Conservation (phyloP, 2,329 filamentous ascomycete genomes). For the Xylariaceae sp. region DNA sequence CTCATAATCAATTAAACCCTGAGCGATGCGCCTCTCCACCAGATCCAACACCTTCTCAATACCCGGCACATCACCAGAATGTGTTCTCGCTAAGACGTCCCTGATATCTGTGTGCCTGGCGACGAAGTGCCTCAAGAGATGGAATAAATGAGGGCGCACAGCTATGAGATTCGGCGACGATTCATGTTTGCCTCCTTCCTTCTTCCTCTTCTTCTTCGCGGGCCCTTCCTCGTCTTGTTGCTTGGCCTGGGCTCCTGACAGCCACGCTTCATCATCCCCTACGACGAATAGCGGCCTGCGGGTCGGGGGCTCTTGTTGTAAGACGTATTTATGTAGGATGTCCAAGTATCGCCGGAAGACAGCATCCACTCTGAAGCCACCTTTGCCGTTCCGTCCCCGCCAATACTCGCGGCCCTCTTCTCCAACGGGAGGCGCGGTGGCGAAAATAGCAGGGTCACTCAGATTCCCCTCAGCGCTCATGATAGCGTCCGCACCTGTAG, state of each 20-base stretch:
- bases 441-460: conserved; percentile 86
- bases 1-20: conserved; percentile 67
- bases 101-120: conserved; percentile 76
- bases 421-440: conserved; percentile 58
- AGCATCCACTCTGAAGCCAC: conserved; percentile 85
- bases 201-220: conserved; percentile 38
- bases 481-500: conserved; percentile 83
- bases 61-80: conserved; percentile 66
- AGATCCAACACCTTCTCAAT: conserved; percentile 74
- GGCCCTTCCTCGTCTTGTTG: conserved; percentile 37
- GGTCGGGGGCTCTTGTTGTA: conserved; percentile 60
- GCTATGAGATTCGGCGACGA: conserved; percentile 63
- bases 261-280: conserved; percentile 48
- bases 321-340: conserved; percentile 76
- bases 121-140: conserved; percentile 80
- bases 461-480: conserved; percentile 97
- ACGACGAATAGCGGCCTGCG: conserved; percentile 72
- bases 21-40: conserved; percentile 70
- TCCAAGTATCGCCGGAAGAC: conserved; percentile 85
- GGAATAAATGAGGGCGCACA: conserved; percentile 91
- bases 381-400: conserved; percentile 71
- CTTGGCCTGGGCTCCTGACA: conserved; percentile 31
- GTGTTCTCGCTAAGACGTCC: conserved; percentile 70
- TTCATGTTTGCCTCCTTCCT: conserved; percentile 42
- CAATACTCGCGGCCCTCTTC: conserved; percentile 78